These are phyloP conservation scores for Pythium myriotylum DNA, from an alignment of 352 stramenopile genomes.

Conservation along the genomic window DNA sequence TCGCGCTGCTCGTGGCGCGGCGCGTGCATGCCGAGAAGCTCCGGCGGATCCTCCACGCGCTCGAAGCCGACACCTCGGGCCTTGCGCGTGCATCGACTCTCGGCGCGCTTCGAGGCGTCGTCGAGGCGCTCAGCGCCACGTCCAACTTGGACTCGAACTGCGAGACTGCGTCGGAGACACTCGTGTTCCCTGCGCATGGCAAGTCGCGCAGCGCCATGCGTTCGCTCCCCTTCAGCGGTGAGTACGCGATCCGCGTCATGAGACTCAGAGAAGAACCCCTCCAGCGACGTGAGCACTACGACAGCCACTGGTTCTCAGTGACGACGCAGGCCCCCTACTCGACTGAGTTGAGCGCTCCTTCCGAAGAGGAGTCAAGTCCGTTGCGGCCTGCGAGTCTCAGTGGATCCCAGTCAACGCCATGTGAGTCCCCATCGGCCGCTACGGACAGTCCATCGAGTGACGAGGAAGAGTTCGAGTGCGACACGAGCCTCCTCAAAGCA, in stretches of 20 bases:
- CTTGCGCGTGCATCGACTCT: not conserved
- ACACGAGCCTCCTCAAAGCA: not conserved
- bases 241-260: slow-evolving; percentile 13
- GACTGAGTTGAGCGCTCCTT: too few relatives aligned
- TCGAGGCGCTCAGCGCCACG: not conserved
- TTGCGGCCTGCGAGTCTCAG: too few relatives aligned
- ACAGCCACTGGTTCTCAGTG: not conserved
- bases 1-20: not conserved
- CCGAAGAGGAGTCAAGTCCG: too few relatives aligned
- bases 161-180: not conserved
- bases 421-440: too few relatives aligned
- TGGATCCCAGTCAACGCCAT: too few relatives aligned
- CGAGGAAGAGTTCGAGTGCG: slow-evolving; percentile 13
- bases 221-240: not conserved
- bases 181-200: slow-evolving; percentile 1
- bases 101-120: not conserved
- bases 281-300: slow-evolving; percentile 1
- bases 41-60: not conserved
- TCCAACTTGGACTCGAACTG: not conserved
- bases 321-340: too few relatives aligned
- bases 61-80: not conserved
- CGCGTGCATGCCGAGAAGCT: slow-evolving; percentile 7
- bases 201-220: too few relatives aligned
- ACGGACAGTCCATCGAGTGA: slow-evolving; percentile 1
- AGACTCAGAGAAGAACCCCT: slow-evolving; percentile 6